These are phyloP conservation scores for Nidularia pulvinata DNA, from an alignment of 768 basidiomycete genomes.

Conservation along the genomic window DNA sequence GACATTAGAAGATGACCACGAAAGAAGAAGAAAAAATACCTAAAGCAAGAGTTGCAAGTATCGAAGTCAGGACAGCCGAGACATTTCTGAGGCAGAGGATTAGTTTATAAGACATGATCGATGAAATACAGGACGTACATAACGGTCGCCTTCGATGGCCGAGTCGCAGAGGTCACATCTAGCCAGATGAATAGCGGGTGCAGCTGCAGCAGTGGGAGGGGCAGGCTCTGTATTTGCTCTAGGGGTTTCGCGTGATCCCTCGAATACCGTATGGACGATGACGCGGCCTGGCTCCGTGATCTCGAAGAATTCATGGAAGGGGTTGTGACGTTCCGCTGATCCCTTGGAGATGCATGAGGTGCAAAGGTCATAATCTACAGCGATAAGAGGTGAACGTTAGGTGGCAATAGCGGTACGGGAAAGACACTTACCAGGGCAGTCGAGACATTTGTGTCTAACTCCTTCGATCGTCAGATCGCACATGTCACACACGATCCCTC, in stretches of 20 bases:
- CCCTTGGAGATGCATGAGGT: constrained; percentile 51
- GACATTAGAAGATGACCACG: constrained; percentile 5
- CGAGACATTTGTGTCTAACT: constrained; percentile 77
- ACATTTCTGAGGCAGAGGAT: constrained; percentile 65
- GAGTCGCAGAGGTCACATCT: constrained; percentile 80
- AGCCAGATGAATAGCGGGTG: constrained; percentile 54
- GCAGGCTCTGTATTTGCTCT: constrained; percentile 9
- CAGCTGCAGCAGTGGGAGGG: constrained; percentile 6
- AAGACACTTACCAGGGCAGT: constrained; percentile 70
- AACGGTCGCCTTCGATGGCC: constrained; percentile 67
- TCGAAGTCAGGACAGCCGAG: constrained; percentile 84
- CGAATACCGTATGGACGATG: constrained; percentile 60
- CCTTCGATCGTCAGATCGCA: constrained; percentile 63
- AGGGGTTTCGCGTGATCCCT: constrained; percentile 33
- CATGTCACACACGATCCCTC: constrained; percentile 61
- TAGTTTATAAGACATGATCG: background rate
- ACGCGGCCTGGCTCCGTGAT: constrained; percentile 66
- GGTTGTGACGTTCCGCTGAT: constrained; percentile 50
- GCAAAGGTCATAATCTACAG: constrained; percentile 73
- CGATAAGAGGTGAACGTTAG: background rate
- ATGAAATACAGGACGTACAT: constrained; percentile 42
- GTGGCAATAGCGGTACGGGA: background rate
- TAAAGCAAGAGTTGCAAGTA: constrained; percentile 70
- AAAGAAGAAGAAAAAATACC: constrained; percentile 24
- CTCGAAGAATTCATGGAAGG: constrained; percentile 72